phyloP scores from a whole-genome alignment of 306 rosid genomes.

The Vigna reflexopilosa region DNA sequence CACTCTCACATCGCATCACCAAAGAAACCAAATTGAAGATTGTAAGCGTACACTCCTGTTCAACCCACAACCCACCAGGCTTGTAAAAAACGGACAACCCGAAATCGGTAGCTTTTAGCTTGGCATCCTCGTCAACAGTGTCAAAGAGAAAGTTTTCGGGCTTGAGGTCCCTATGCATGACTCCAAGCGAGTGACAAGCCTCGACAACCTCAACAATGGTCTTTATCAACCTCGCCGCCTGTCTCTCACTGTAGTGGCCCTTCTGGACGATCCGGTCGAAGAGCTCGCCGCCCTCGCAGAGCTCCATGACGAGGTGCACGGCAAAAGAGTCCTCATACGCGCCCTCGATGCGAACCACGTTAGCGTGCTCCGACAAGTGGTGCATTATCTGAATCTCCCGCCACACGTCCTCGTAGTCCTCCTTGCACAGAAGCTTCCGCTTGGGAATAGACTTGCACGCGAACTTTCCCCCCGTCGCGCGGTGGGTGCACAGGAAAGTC shows the following conservation, averaged over 20 bases:
- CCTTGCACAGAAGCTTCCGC: constrained; percentile 56
- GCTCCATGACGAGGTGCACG: constrained; percentile 67
- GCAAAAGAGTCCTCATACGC: constrained; percentile 53
- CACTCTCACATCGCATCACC: background rate
- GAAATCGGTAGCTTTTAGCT: constrained; percentile 62
- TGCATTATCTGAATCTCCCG: constrained; percentile 77
- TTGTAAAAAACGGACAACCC: constrained; percentile 62
- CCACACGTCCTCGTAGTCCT: constrained; percentile 68
- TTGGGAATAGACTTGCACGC: constrained; percentile 69
- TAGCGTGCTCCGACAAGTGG: constrained; percentile 53
- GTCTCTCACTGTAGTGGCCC: constrained; percentile 67
- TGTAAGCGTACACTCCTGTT: background rate
- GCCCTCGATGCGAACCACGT: constrained; percentile 60
- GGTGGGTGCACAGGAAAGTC: constrained; percentile 48
- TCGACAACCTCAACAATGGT: constrained; percentile 61
- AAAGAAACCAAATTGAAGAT: background rate
- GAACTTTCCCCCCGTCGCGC: background rate
- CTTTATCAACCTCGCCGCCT: constrained; percentile 53
- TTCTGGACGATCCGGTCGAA: constrained; percentile 63
- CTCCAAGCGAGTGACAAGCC: constrained; percentile 66
- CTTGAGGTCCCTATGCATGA: constrained; percentile 67
- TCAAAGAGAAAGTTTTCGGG: constrained; percentile 66
- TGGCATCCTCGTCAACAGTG: constrained; percentile 58
- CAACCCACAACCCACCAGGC: constrained; percentile 46
- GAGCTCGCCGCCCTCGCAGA: constrained; percentile 62